These are phyloP conservation scores for Apiospora marii DNA, from an alignment of 2,329 filamentous ascomycete species.

Conservation along the genomic window DNA sequence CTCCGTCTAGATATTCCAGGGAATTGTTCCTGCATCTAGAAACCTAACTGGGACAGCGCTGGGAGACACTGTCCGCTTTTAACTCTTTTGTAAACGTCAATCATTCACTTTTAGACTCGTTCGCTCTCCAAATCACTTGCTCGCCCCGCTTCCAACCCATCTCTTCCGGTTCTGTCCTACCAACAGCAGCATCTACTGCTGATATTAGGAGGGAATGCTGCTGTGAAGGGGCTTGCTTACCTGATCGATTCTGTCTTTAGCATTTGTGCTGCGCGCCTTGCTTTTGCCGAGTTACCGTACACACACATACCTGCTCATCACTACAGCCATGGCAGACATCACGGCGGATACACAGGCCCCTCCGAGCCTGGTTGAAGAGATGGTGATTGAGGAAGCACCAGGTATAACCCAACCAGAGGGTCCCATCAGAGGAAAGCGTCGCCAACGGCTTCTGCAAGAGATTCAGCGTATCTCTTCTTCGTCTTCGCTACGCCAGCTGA, in stretches of 20 bases:
- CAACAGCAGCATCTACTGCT: neutral
- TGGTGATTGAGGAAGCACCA: neutral
- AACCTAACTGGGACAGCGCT: conserved; percentile 4
- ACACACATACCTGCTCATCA: too few species aligned
- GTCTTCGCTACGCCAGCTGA: conserved; percentile 71
- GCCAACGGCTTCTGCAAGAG: conserved; percentile 74
- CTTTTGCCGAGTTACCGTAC: neutral
- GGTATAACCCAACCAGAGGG: conserved; percentile 34
- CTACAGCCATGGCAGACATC: conserved; percentile 8
- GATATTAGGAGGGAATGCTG: neutral
- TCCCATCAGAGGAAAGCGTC: conserved; percentile 69
- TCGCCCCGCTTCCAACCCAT: conserved; percentile 2
- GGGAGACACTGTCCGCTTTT: neutral
- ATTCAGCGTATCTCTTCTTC: conserved; percentile 85
- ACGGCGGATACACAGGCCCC: conserved; percentile 22
- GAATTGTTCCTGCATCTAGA: conserved; percentile 7
- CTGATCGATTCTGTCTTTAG: neutral
- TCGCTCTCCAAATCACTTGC: conserved; percentile 7
- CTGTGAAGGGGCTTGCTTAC: neutral
- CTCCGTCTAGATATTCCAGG: conserved; percentile 6
- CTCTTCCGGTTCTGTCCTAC: conserved; percentile 1
- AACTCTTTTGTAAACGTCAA: conserved; percentile 14
- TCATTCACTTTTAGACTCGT: conserved; percentile 13
- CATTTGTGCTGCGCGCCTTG: neutral
- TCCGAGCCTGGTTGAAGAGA: conserved; percentile 26